phyloP scores from a whole-genome alignment of 495 filamentous ascomycete genomes.

The Neurospora sp. region DNA sequence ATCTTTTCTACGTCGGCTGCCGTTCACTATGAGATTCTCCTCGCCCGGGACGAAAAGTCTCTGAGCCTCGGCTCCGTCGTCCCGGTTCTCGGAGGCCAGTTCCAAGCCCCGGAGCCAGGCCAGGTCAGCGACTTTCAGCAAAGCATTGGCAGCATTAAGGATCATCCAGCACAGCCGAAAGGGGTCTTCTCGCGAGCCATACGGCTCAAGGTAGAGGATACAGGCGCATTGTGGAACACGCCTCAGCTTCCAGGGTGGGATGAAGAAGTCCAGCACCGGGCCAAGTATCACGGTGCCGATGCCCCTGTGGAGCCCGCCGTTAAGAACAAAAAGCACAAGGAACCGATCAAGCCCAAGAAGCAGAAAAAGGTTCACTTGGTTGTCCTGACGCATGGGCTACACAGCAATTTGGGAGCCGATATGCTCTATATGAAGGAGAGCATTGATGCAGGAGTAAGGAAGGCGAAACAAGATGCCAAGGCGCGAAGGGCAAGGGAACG shows the following conservation, averaged over 20 bases:
- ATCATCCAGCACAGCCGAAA: conserved; percentile 41
- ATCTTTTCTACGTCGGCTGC: conserved; percentile 81
- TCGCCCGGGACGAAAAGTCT: conserved; percentile 77
- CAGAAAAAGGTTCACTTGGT: conserved; percentile 81
- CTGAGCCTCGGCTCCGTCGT: conserved; percentile 53
- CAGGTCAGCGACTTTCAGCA: conserved; percentile 63
- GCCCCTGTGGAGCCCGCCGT: conserved; percentile 8
- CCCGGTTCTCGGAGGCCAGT: conserved; percentile 34
- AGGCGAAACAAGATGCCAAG: conserved; percentile 52
- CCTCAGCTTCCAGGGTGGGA: conserved; percentile 65
- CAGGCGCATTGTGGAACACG: conserved; percentile 78
- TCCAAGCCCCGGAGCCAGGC: conserved; percentile 44
- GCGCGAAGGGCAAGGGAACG: conserved; percentile 41
- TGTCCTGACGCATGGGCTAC: conserved; percentile 84
- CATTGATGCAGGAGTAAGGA: conserved; percentile 72
- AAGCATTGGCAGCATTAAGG: conserved; percentile 35
- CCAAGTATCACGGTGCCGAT: conserved; percentile 17
- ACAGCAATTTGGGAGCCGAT: conserved; percentile 93
- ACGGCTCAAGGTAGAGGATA: conserved; percentile 72
- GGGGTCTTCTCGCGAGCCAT: conserved; percentile 76
- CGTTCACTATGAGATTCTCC: conserved; percentile 81
- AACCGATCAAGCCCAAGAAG: conserved; percentile 20
- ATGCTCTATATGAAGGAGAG: conserved; percentile 97
- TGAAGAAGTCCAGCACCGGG: conserved; percentile 25
- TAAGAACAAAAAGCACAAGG: conserved; percentile 2